Base-by-base conservation (phyloP, 805 yeast genomes). In the Ogataea dorogensis region DNA sequence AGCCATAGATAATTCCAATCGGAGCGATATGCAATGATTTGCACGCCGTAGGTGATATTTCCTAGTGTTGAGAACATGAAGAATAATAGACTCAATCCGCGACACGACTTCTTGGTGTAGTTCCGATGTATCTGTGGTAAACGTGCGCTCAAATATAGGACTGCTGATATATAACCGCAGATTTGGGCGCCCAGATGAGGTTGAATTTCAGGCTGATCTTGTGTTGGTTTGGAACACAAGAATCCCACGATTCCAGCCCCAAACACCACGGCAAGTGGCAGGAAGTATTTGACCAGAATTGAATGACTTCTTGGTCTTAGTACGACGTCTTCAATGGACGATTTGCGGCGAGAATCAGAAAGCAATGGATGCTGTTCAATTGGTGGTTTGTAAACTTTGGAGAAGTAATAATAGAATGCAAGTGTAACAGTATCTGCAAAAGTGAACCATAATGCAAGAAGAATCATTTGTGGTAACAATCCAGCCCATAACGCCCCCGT, bases 71-170 rank as follows among this genome's bases (percentile, higher is more conserved):
- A 81, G 45, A 83, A 77, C 46, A 84, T 59, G 63, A 84, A 83
- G 61, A 84, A 85, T 34, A 86, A 73, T 44, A 91, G 74, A 38
- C 96, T 82, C 50, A 93, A 80, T 2, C 98, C 98, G 38, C 77
- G 73, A 37, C 88, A 88, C 4, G 95, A 83, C 51, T 80, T 77
- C 46, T 95, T 75, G 30, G 67, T 67, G 57, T 79, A 75, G 62
- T 91, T 91, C 54, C 85, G 94, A 39, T 74, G 64, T 36, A 91
- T 83, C 61, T 91, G 98, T 0, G 98, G 98, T 22, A 60, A 33
- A 46, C 87, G 65, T 3, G 93, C 93, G 7, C 84, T 76, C 46
- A 84, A 67, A 56, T 84, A 84, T 39, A 84, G 61, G 2, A 65
- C 42, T 1, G 94, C 91, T 4, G 86, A 78, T 5, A 75, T 46